Conservation (phyloP, 257 asterid species). For the Dorcoceras hygrometricum region DNA sequence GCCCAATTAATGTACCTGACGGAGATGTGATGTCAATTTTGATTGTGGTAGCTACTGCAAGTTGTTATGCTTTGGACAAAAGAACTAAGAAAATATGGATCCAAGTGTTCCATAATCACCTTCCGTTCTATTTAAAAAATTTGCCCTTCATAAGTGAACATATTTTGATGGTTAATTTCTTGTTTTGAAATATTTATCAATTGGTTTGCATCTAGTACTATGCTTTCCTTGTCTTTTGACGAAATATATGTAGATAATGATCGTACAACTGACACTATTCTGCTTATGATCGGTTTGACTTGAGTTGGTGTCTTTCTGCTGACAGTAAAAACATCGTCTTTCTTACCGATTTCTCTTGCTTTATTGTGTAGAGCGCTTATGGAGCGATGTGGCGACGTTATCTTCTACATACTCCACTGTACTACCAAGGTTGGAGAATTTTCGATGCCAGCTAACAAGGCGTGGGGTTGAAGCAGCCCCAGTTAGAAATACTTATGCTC, state of each 20-base stretch:
- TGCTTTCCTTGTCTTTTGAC: not conserved
- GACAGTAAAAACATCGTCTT: not conserved
- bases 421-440: conserved; percentile 63
- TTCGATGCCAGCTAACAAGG: conserved; percentile 76
- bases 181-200: not conserved
- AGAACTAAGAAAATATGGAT: no score
- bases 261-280: not conserved
- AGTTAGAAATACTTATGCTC: not conserved
- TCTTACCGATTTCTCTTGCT: conserved; percentile 7
- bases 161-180: not conserved
- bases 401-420: conserved; percentile 32
- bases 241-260: not conserved
- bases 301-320: not conserved
- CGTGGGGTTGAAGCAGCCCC: conserved; percentile 93
- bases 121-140: not conserved
- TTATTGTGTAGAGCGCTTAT: conserved; percentile 59
- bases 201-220: not conserved
- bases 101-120: not conserved
- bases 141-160: not conserved
- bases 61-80: not conserved
- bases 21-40: no score
- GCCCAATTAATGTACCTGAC: not conserved
- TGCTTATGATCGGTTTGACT: not conserved
- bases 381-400: conserved; percentile 55
- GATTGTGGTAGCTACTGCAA: not conserved